These are phyloP conservation scores for Trypanosoma cruzi DNA, from an alignment of 208 protist genomes.

Conservation along the genomic window DNA sequence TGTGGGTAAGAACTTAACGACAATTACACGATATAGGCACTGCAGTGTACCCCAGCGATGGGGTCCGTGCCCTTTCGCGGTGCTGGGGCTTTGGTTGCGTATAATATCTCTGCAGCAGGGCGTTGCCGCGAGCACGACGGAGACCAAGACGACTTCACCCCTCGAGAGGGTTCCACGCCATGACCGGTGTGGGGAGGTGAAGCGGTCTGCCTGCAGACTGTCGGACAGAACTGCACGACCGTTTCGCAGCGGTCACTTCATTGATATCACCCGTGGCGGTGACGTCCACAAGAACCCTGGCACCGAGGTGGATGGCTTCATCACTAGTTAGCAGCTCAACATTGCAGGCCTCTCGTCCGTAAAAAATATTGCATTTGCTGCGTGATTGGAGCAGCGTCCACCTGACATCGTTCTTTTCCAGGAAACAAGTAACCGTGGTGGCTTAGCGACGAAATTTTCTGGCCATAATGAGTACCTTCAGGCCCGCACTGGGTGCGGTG, in stretches of 20 bases:
- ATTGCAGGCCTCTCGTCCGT: too few species aligned
- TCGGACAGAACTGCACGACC: constrained; percentile 2
- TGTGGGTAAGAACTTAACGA: too few species aligned
- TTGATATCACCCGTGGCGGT: neutral
- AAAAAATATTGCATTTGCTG: too few species aligned
- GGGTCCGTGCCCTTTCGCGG: neutral
- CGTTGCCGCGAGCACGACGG: neutral
- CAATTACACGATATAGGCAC: too few species aligned
- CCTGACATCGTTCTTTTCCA: too few species aligned
- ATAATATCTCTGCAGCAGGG: neutral
- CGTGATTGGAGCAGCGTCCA: too few species aligned
- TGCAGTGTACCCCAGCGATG: too few species aligned
- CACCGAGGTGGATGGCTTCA: neutral
- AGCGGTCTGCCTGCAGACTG: neutral
- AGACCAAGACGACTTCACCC: constrained; percentile 3
- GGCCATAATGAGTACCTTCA: neutral
- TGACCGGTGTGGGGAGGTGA: constrained; percentile 5
- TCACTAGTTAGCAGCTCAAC: too few species aligned
- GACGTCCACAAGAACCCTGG: constrained; percentile 1
- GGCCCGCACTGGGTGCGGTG: neutral
- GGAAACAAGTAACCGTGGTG: too few species aligned
- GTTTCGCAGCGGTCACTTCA: neutral
- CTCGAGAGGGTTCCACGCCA: neutral
- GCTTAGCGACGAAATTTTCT: too few species aligned
- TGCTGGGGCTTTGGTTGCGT: neutral